These are phyloP conservation scores for Bretziella fagacearum DNA, from an alignment of 2,329 filamentous ascomycete species.

Conservation along the genomic window DNA sequence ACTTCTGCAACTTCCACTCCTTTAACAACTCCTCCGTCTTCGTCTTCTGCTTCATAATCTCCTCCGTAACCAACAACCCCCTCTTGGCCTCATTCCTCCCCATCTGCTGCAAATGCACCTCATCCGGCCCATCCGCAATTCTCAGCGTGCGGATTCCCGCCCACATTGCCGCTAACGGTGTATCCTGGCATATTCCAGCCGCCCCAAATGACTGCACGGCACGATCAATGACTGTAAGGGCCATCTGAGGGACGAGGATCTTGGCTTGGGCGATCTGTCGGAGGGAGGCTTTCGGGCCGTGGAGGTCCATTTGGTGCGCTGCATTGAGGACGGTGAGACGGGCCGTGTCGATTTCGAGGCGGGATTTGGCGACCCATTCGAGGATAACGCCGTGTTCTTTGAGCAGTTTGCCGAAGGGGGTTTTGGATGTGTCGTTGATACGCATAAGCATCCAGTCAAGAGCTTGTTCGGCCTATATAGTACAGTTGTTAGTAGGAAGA, in stretches of 20 bases:
- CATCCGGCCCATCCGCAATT: conserved; percentile 86
- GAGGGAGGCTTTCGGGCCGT: conserved; percentile 73
- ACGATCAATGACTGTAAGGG: conserved; percentile 77
- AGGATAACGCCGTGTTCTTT: conserved; percentile 85
- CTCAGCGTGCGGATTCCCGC: conserved; percentile 63
- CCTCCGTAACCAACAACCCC: conserved; percentile 40
- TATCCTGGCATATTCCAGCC: conserved; percentile 85
- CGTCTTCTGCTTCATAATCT: conserved; percentile 46
- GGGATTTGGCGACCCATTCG: conserved; percentile 81
- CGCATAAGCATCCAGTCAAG: conserved; percentile 90
- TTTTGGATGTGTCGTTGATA: conserved; percentile 82
- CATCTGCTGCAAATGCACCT: conserved; percentile 77
- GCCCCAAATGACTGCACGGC: conserved; percentile 87
- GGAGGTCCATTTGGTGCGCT: conserved; percentile 82
- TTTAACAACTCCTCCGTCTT: conserved; percentile 49
- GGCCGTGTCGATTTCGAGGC: conserved; percentile 85
- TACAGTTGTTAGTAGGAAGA: conserved; percentile 7
- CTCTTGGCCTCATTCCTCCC: conserved; percentile 65
- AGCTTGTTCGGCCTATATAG: conserved; percentile 55
- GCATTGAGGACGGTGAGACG: conserved; percentile 85
- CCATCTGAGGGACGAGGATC: conserved; percentile 68
- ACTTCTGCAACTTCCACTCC: conserved; percentile 32
- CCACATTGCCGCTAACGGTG: conserved; percentile 75
- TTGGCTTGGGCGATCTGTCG: conserved; percentile 94
- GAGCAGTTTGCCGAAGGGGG: conserved; percentile 76